phyloP scores from a whole-genome alignment of 208 protist species.

The Phytomonas sp. region DNA sequence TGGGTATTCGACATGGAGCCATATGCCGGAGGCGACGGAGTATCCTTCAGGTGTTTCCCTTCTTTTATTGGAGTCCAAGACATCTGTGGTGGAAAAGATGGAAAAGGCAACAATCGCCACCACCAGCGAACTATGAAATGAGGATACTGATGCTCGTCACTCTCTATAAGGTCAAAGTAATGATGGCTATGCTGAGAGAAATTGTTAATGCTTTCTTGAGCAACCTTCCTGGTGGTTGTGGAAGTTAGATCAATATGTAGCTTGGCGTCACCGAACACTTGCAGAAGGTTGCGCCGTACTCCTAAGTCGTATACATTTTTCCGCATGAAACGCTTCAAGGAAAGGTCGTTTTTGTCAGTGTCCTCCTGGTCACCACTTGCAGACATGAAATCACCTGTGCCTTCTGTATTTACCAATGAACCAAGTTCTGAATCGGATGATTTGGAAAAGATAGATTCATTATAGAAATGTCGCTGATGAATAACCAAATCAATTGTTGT shows the following conservation, averaged over 20 bases:
- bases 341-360: slow-evolving; percentile 10
- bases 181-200: slow-evolving; percentile 2
- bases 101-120: slow-evolving; percentile 58
- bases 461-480: slow-evolving; percentile 6
- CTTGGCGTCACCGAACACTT: slow-evolving; percentile 78
- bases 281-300: slow-evolving; percentile 60
- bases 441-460: not conserved
- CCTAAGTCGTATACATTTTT: slow-evolving; percentile 78
- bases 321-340: slow-evolving; percentile 20
- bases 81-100: slow-evolving; percentile 46
- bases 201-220: slow-evolving; percentile 8
- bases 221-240: not conserved
- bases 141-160: slow-evolving; percentile 31
- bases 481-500: slow-evolving; percentile 84
- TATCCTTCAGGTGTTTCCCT: not conserved
- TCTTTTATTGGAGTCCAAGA: slow-evolving; percentile 14
- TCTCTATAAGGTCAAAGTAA: slow-evolving; percentile 50
- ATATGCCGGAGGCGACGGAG: not conserved
- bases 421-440: not conserved
- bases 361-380: slow-evolving; percentile 7
- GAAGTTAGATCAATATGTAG: slow-evolving; percentile 3
- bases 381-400: not conserved
- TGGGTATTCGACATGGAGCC: slow-evolving; percentile 11
- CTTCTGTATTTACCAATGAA: not conserved
- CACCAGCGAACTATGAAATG: slow-evolving; percentile 59